phyloP scores from a whole-genome alignment of 176 grass and related monocot genomes.

The Chloris gayana region DNA sequence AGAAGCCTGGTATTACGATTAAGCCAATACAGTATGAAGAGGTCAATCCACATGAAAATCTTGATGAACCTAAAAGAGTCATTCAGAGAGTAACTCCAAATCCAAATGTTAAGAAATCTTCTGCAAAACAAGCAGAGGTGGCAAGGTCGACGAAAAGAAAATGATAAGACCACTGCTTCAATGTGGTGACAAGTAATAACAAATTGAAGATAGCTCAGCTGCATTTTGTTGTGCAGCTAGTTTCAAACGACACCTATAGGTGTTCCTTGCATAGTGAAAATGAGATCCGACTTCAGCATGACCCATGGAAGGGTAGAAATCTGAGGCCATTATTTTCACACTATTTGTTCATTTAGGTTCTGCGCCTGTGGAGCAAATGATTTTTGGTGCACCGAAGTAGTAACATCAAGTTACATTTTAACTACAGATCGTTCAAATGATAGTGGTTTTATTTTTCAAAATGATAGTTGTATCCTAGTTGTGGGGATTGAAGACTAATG shows the following conservation, averaged over 20 bases:
- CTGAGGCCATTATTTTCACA: neutral
- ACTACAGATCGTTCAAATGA: neutral
- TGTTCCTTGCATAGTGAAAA: too few relatives aligned
- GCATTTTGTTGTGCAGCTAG: neutral
- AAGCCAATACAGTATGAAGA: constrained; percentile 87
- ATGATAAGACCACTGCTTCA: neutral
- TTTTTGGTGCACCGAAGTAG: neutral
- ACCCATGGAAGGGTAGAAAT: neutral
- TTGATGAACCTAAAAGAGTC: constrained; percentile 67
- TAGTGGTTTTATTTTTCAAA: neutral
- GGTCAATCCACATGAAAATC: constrained; percentile 71
- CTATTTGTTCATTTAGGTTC: neutral
- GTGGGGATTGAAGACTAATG: neutral
- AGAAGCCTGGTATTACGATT: constrained; percentile 85
- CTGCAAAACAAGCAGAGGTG: constrained; percentile 31
- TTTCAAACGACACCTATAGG: constrained; percentile 1
- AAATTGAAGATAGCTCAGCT: neutral
- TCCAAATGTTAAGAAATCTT: constrained; percentile 50
- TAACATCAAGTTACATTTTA: neutral
- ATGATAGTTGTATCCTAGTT: neutral
- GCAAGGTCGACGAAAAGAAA: constrained; percentile 15
- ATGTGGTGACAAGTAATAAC: neutral
- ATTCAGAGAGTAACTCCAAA: constrained; percentile 59
- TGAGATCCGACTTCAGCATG: neutral
- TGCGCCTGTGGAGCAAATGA: neutral